Conservation (phyloP, 352 stramenopile genomes). For the Blastocystis sp. region DNA sequence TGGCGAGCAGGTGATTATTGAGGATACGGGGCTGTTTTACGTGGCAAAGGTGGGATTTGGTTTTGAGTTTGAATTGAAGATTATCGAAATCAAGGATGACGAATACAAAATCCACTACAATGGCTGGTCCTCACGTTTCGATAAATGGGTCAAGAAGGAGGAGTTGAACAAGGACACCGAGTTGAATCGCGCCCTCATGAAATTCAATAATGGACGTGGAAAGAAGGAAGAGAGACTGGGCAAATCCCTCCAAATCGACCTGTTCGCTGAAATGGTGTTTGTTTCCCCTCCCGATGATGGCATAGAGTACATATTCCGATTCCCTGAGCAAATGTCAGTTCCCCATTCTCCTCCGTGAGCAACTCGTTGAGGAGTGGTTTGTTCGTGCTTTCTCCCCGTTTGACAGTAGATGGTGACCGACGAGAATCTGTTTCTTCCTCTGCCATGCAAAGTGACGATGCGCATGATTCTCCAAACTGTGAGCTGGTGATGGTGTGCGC, state of each 20-base stretch:
- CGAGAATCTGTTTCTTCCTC: conserved; percentile 5
- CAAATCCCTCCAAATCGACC: background rate
- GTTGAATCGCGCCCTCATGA: conserved; percentile 49
- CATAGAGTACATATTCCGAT: background rate
- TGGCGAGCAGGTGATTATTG: conserved; percentile 42
- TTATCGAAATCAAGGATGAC: background rate
- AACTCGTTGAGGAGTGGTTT: conserved; percentile 12
- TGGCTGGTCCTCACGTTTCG: background rate
- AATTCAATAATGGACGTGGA: background rate
- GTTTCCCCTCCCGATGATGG: background rate
- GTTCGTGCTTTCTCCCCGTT: background rate
- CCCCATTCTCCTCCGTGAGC: conserved; percentile 3
- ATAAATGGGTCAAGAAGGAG: conserved; percentile 12
- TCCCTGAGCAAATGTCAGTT: background rate
- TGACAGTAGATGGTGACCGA: conserved; percentile 10
- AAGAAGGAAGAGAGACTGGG: background rate
- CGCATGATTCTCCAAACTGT: background rate
- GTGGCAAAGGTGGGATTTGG: background rate
- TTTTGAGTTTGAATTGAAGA: conserved; percentile 6
- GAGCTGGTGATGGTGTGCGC: background rate
- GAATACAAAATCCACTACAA: conserved; percentile 40
- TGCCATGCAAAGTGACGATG: conserved; percentile 4
- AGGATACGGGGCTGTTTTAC: conserved; percentile 5
- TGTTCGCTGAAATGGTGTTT: conserved; percentile 17
- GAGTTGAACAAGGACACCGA: conserved; percentile 42